Base-by-base conservation (phyloP, 768 basidiomycete genomes). In the Trametes gibbosa region DNA sequence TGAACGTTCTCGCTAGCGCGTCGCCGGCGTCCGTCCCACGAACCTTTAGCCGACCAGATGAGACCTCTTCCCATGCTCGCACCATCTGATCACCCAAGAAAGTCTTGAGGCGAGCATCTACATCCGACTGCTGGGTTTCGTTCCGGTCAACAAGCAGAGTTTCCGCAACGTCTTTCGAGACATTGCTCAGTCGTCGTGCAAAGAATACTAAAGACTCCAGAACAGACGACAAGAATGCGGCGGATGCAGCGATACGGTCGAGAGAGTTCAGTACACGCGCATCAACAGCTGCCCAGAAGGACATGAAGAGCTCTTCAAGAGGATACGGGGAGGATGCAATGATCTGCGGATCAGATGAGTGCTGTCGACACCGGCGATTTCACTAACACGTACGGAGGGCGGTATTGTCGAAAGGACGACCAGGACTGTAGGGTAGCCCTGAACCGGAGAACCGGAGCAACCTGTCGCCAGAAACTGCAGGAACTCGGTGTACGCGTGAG, bases 401-500 rank as follows among this genome's bases (percentile, higher is more conserved):
- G 93, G 90, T 13, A 98, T 81, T 0, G 92, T 94, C 1, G 92
- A 90, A 14, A 98, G 69, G 24, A 95, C 79, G 24, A 97, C 77
- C 17, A 97, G 74, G 25, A 96, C 79, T 1, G 86, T 79, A 0
- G 92, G 93, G 70, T 97, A 98, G 2, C 89, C 90, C 63, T 89
- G 81, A 1, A 84, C 69, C 0, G 93, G 88, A 5, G 87, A 83
- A 0, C 89, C 88, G n/a, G 84, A 82, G 70, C 94, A 97, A 12
- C 87, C 92, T 1, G 83, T 74, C 55, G 85, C 76, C 21, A 98
- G 80, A 74, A 95, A 97, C 37, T 79, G 81, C 21, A 94, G 74
- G 72, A 98, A 95, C 49, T 89, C 85, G 14, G 66, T 71, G 67
- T 89, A 96, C 2, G 85, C 83, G 23, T 68, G 66, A 10, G 80